Conservation (phyloP, 345 rosid species). For the Sonneratia alba region DNA sequence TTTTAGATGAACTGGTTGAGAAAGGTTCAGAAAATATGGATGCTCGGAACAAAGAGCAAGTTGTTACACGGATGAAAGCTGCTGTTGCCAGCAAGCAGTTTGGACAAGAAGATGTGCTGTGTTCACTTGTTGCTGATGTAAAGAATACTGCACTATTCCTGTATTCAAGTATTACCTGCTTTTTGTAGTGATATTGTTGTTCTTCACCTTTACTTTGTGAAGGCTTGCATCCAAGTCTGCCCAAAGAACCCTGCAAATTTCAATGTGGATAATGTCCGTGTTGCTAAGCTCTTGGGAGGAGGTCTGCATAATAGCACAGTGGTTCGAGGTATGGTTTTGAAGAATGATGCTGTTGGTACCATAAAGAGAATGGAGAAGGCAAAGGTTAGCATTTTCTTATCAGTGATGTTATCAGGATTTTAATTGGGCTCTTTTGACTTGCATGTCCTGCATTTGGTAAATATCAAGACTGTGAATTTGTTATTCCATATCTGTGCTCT, state of each 20-base stretch:
- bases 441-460: not conserved
- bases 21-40: constrained; percentile 90
- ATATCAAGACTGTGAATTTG: not conserved
- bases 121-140: constrained; percentile 77
- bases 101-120: constrained; percentile 80
- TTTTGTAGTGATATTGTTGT: not conserved
- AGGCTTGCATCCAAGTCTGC: constrained; percentile 99
- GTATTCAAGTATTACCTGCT: constrained; percentile 2
- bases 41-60: constrained; percentile 73
- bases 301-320: constrained; percentile 69
- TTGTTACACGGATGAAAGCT: constrained; percentile 68
- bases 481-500: not conserved
- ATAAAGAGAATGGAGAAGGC: constrained; percentile 78
- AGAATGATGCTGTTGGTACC: constrained; percentile 77
- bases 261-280: constrained; percentile 90
- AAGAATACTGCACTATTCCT: constrained; percentile 6
- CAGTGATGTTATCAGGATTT: not conserved
- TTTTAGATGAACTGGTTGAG: constrained; percentile 70
- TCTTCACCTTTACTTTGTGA: constrained; percentile 4
- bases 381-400: constrained; percentile 43
- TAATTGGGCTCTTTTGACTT: not conserved
- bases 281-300: constrained; percentile 88
- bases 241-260: constrained; percentile 89
- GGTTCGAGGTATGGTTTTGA: constrained; percentile 88
- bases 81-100: constrained; percentile 99